These are phyloP conservation scores for Tillandsia leiboldiana DNA, from an alignment of 176 grass and related monocot genomes.

Conservation along the genomic window DNA sequence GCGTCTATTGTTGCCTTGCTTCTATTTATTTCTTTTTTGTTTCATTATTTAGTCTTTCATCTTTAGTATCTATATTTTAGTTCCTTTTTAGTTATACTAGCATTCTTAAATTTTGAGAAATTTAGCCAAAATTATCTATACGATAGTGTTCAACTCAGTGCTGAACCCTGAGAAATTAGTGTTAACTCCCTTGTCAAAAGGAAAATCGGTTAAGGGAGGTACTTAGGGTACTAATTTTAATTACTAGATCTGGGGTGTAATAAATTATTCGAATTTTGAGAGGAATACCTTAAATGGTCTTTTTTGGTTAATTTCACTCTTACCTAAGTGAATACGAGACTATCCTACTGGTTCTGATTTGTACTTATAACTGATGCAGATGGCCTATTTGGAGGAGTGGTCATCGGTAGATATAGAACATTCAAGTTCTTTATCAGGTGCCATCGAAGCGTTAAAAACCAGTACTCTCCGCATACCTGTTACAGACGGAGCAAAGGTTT, in stretches of 20 bases:
- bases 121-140: not conserved
- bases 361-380: constrained; percentile 34
- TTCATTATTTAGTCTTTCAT: constrained; percentile 1
- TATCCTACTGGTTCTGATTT: not conserved
- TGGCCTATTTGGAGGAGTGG: constrained; percentile 81
- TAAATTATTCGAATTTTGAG: too few species aligned
- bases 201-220: too few species aligned
- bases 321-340: not conserved
- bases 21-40: constrained; percentile 8
- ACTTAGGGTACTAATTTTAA: too few species aligned
- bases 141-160: not conserved
- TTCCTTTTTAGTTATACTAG: not conserved
- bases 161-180: not conserved
- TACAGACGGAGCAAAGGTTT: constrained; percentile 78
- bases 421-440: constrained; percentile 50
- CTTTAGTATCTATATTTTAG: not conserved
- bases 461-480: constrained; percentile 77
- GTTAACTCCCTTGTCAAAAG: not conserved
- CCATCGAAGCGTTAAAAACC: constrained; percentile 62
- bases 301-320: constrained; percentile 8
- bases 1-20: not conserved
- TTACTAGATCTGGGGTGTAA: too few species aligned
- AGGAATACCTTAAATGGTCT: not conserved
- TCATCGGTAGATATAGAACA: constrained; percentile 58
- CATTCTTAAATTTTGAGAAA: not conserved